Evolutionary conservation across 108 stramenopile genomes (phyloP).

Genomic region (Pseudonitzschia pungens): DNA sequence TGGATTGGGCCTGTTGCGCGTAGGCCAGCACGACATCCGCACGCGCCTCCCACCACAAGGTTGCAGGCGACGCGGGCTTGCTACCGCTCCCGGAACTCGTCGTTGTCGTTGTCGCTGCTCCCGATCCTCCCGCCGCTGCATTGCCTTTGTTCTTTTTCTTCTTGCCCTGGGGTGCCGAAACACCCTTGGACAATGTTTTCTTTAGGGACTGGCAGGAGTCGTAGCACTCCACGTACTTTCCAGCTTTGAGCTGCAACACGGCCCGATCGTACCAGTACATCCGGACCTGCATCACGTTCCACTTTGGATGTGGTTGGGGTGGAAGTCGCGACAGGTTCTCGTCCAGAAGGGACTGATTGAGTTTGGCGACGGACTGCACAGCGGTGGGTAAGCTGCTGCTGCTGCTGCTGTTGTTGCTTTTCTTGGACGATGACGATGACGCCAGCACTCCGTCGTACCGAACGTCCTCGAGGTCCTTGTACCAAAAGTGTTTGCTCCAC

Average conservation of each 20-base stretch:
- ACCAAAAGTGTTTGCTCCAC: conserved; percentile 41
- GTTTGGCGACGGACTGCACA: conserved; percentile 20
- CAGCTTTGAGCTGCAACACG: conserved; percentile 20
- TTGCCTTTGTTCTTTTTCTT: conserved; percentile 17
- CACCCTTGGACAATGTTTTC: conserved; percentile 5
- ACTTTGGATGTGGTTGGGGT: conserved; percentile 35
- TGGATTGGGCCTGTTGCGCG: conserved; percentile 25
- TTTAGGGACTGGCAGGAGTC: conserved; percentile 35
- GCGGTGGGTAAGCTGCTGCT: not conserved
- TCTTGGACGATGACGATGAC: not conserved
- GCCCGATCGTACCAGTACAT: conserved; percentile 51
- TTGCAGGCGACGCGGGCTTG: not conserved
- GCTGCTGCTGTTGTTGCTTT: conserved; percentile 9
- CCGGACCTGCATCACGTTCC: conserved; percentile 38
- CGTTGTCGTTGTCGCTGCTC: not conserved
- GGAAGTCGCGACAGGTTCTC: conserved; percentile 1
- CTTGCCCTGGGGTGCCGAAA: not conserved
- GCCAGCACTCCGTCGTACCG: conserved; percentile 1
- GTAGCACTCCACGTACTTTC: conserved; percentile 39
- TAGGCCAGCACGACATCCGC: conserved; percentile 37
- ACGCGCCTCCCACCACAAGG: conserved; percentile 42
- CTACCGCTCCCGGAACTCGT: not conserved
- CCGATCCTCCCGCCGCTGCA: not conserved
- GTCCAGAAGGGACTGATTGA: conserved; percentile 39
- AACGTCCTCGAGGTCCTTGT: conserved; percentile 12